Conservation (phyloP, 202 grass and related monocot genomes). For the Panicum hallii region DNA sequence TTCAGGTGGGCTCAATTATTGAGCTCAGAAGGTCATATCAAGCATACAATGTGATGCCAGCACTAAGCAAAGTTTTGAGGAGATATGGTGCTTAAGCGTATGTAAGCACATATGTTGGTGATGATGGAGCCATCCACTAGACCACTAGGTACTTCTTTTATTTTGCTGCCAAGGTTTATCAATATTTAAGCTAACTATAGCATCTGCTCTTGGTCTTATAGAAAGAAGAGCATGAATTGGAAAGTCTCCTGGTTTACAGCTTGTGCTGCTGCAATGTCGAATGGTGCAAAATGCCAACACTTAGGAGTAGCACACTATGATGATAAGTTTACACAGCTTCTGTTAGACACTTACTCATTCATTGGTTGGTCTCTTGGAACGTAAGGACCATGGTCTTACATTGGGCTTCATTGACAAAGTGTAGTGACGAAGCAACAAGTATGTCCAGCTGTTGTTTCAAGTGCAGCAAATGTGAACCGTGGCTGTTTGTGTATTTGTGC, state of each 20-base stretch:
- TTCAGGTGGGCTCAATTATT: slow-evolving; percentile 97
- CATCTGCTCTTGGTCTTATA: slow-evolving; percentile 1
- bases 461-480: not conserved
- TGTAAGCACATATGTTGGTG: slow-evolving; percentile 28
- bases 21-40: slow-evolving; percentile 97
- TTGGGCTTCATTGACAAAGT: not conserved
- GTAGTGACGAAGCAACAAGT: not conserved
- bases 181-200: slow-evolving; percentile 15
- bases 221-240: not conserved
- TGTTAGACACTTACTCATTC: not conserved
- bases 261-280: not conserved
- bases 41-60: slow-evolving; percentile 99
- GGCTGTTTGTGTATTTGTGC: not conserved
- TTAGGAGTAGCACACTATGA: not conserved
- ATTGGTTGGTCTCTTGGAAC: not conserved
- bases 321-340: slow-evolving; percentile 14
- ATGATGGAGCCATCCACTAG: slow-evolving; percentile 32
- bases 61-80: slow-evolving; percentile 95
- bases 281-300: not conserved
- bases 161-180: slow-evolving; percentile 19
- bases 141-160: slow-evolving; percentile 5
- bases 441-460: not conserved
- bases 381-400: slow-evolving; percentile 6
- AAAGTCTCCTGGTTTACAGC: not conserved
- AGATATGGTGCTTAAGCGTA: slow-evolving; percentile 83